A percentile compares a stretch with the other conserved stretches of the same genome.
These are phyloP conservation scores for Rhexocercosporidium sp. DNA, from an alignment of 2,329 filamentous ascomycete species.

Conservation along the genomic window DNA sequence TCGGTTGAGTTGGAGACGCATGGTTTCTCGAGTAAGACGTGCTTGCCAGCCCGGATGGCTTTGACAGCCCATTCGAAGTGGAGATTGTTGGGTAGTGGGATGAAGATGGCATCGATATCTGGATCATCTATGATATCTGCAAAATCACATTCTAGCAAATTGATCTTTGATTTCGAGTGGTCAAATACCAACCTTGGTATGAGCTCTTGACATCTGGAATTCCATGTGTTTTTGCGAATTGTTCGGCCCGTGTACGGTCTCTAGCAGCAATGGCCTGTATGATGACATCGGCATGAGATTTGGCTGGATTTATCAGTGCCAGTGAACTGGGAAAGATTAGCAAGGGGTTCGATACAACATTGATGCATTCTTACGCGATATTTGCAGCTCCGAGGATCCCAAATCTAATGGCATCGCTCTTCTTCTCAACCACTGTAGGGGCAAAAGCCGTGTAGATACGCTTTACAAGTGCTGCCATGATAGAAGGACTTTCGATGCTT, in stretches of 20 bases:
- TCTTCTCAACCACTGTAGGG: conserved; percentile 7
- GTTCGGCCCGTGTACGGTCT: conserved; percentile 50
- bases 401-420: conserved; percentile 21
- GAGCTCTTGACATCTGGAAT: conserved; percentile 54
- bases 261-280: conserved; percentile 57
- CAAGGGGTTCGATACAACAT: no score
- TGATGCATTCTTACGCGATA: conserved; percentile 20
- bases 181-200: conserved; percentile 55
- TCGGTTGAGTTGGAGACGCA: conserved; percentile 51
- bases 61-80: conserved; percentile 54
- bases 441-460: conserved; percentile 18
- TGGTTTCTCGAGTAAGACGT: conserved; percentile 66
- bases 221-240: conserved; percentile 54
- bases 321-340: conserved; percentile 40
- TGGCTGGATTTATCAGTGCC: conserved; percentile 53
- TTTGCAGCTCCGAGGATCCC: conserved; percentile 26
- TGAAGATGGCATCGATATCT: conserved; percentile 55
- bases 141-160: no score
- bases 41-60: conserved; percentile 59
- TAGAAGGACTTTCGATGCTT: no score
- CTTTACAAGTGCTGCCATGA: conserved; percentile 12
- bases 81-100: conserved; percentile 51
- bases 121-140: conserved; percentile 46
- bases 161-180: no score
- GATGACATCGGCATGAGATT: conserved; percentile 57